Evolutionary conservation across 148 eudicot species (phyloP).

Genomic region (Camellia sinensis): DNA sequence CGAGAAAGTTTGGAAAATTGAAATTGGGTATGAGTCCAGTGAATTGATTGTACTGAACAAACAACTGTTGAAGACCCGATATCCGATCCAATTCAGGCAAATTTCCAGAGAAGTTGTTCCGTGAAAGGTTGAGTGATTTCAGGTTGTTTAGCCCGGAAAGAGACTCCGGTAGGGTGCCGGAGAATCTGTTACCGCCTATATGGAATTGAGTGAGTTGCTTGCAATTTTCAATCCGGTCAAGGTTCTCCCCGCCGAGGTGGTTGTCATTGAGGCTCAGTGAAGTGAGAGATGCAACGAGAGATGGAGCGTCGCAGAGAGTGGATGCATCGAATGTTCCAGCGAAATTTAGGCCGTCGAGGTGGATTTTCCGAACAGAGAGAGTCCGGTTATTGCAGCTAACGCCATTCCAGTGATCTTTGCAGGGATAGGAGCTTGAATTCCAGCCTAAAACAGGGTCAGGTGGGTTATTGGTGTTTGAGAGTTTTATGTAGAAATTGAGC

Average conservation of each 20-base stretch:
- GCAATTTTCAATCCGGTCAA: slow-evolving; percentile 31
- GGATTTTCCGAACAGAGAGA: slow-evolving; percentile 14
- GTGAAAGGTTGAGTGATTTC: slow-evolving; percentile 28
- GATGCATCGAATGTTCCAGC: slow-evolving; percentile 27
- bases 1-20: slow-evolving; percentile 24
- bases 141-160: slow-evolving; percentile 27
- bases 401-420: slow-evolving; percentile 34
- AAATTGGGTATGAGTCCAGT: slow-evolving; percentile 34
- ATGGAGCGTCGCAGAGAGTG: slow-evolving; percentile 26
- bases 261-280: slow-evolving; percentile 20
- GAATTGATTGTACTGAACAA: slow-evolving; percentile 34
- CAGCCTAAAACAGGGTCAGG: slow-evolving; percentile 26
- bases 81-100: slow-evolving; percentile 34
- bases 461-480: slow-evolving; percentile 12
- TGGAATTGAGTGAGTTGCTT: slow-evolving; percentile 24
- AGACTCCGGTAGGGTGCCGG: slow-evolving; percentile 30
- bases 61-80: slow-evolving; percentile 27
- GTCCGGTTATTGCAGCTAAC: slow-evolving; percentile 15
- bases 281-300: slow-evolving; percentile 26
- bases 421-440: slow-evolving; percentile 38
- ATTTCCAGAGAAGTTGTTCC: slow-evolving; percentile 30
- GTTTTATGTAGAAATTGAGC: slow-evolving; percentile 24
- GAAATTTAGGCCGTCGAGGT: slow-evolving; percentile 19
- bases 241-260: slow-evolving; percentile 20
- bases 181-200: slow-evolving; percentile 31